These are phyloP conservation scores for Leishmania arabica DNA, from an alignment of 208 protist species.

Conservation along the genomic window DNA sequence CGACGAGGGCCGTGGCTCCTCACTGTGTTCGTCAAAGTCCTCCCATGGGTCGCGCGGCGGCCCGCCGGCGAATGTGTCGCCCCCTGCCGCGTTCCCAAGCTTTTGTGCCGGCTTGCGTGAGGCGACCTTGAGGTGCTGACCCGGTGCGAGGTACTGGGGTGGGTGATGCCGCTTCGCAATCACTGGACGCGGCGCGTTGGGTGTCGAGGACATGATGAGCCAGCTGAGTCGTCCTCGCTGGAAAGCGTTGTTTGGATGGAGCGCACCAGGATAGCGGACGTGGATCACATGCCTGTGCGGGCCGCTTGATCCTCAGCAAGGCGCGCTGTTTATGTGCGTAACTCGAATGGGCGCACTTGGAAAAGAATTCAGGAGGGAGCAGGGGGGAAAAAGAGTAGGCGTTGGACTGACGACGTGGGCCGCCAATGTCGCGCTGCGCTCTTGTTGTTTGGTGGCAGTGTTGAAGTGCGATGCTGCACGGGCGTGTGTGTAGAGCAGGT, in stretches of 20 bases:
- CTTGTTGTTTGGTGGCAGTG: not conserved
- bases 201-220: constrained; percentile 4
- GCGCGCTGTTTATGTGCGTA: not conserved
- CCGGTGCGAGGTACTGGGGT: constrained; percentile 26
- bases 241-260: not conserved
- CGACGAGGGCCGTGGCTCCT: not conserved
- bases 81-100: not conserved
- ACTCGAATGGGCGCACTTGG: not conserved
- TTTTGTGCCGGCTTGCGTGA: constrained; percentile 18
- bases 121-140: constrained; percentile 30
- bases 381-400: not conserved
- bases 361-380: not conserved
- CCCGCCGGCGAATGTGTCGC: not conserved
- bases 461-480: not conserved
- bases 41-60: constrained; percentile 35
- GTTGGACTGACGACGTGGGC: not conserved
- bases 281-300: not conserved
- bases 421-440: not conserved
- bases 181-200: constrained; percentile 10
- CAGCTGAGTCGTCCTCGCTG: not conserved
- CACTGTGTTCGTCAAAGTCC: not conserved
- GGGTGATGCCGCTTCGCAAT: constrained; percentile 13
- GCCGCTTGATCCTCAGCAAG: not conserved
- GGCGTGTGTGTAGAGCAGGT: not conserved
- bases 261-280: not conserved